Base-by-base conservation (phyloP, 495 filamentous ascomycete genomes). In the Lentithecium fluviatile region DNA sequence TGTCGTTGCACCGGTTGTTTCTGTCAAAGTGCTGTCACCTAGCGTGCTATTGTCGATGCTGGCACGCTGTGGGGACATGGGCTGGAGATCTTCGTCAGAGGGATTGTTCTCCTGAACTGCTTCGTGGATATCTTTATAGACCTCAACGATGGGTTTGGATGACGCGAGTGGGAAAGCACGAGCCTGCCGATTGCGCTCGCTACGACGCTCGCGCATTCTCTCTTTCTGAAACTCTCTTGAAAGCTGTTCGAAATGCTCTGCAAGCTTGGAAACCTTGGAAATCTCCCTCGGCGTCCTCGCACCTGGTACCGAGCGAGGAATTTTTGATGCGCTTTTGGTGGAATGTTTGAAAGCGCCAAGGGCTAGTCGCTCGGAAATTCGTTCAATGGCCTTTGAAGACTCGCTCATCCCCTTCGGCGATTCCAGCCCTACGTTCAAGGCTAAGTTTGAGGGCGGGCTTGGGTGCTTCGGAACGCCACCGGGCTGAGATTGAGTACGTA, bases 211-310 rank as follows among this genome's bases (percentile, higher is more conserved):
- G 56, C 87, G 88, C 48, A 92, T 81, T 37, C 95, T 80, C 76
- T 97, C 93, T 69, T 91, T 95, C 68, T 99, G 92, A 64, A 98
- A 97, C 65, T 99, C 95, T 6, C 92, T 87, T 58, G 90, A 95
- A 34, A 99, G 74, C 69, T 97, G 91, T 71, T 99, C 95, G 68
- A 97, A 97, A 72, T 97, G 95, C 68, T 89, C 91, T 13, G 95
- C 91, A 29, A 97, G 80, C 5, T 83, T 89, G 5, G 89, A 91
- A 0, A 99, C 95, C 50, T 87, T 88, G 1, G 86, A 80, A 2
- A 36, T 17, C 50, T 87, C 84, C 43, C 81, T 87, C 45, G 76
- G 82, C 61, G 79, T 82, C 15, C 77, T 81, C 8, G 6, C 42
- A 23, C 29, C 29, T 10, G 82, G 83, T 34, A 95, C 83, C 45